Base-by-base conservation (phyloP, 768 basidiomycete genomes). In the Omphalotus guepiniiformis region DNA sequence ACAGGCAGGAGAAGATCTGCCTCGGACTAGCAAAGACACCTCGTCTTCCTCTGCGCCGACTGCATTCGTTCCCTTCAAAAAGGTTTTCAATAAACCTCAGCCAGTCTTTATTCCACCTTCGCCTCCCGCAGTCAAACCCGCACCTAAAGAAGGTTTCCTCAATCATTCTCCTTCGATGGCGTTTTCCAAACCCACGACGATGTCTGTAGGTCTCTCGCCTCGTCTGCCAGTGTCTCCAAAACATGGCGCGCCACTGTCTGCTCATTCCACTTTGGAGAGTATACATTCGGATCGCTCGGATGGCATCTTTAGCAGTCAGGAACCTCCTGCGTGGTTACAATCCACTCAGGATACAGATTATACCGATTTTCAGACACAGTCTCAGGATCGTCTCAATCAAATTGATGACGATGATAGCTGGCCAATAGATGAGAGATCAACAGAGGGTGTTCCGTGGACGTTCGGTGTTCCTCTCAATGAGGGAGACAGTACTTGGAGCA, bases 401-500 rank as follows among this genome's bases (percentile, higher is more conserved):
- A 79, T 82, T 38, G 82, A 83, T 42, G 74, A 75, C 8, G 74
- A 75, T 6, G 85, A 88, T 56, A 88, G 86, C 58, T 89, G 85
- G 86, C 83, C 82, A 8, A 64, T 85, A 22, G 79, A 85, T 32
- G 84, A 84, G 53, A 83, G 80, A 53, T 63, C 84, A 47, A 67
- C 75, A 1, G 69, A 70, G 30, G 73, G 70, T 8, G 69, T 76
- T 47, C 67, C 74, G 50, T 88, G 87, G 87, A 77, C 76, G 13
- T 82, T 82, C 53, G 76, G 75, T 23, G 64, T 68, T 41, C 72
- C 64, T 47, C 60, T 63, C 19, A 64, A 69, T 6, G 77, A 73
- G 49, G 85, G 87, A 39, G 86, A 88, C 55, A 84, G 79, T 52
- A 86, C 86, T 15, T 88, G 87, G 87, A 87, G 83, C 53, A 82